A percentile compares a stretch with the other conserved stretches of the same genome.
These are phyloP conservation scores for Phaeosphaeria sp. DNA, from an alignment of 2,329 filamentous ascomycete species.

Conservation along the genomic window DNA sequence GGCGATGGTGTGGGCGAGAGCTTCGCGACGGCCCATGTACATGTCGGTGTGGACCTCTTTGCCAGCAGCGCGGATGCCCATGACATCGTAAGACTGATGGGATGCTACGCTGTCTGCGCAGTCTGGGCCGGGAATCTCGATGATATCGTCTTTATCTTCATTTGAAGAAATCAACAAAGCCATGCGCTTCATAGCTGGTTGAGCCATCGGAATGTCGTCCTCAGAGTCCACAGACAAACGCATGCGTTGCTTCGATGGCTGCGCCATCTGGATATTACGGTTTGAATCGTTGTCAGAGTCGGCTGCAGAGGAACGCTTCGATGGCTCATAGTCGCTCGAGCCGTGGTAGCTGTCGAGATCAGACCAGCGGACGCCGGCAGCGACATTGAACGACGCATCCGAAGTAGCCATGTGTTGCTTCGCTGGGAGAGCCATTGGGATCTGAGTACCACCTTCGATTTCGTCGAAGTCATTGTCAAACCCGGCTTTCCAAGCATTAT, in stretches of 20 bases:
- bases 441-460: not conserved
- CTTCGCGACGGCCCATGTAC: not conserved
- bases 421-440: not conserved
- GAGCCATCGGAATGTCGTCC: not conserved
- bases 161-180: not conserved
- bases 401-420: not conserved
- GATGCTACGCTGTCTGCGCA: not conserved
- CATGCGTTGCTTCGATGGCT: too few species aligned
- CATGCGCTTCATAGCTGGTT: not conserved
- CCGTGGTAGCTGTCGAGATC: not conserved
- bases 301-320: too few species aligned
- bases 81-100: not conserved
- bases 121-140: not conserved
- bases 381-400: too few species aligned
- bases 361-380: too few species aligned
- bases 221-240: not conserved
- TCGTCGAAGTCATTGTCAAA: not conserved
- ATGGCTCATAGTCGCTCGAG: not conserved
- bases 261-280: too few species aligned
- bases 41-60: not conserved
- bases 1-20: not conserved
- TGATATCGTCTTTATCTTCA: not conserved
- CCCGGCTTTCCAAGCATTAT: not conserved
- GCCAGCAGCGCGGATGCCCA: not conserved
- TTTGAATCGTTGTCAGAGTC: too few species aligned